Base-by-base conservation (phyloP, 2,329 filamentous ascomycete genomes). In the Colletotrichum sp. region DNA sequence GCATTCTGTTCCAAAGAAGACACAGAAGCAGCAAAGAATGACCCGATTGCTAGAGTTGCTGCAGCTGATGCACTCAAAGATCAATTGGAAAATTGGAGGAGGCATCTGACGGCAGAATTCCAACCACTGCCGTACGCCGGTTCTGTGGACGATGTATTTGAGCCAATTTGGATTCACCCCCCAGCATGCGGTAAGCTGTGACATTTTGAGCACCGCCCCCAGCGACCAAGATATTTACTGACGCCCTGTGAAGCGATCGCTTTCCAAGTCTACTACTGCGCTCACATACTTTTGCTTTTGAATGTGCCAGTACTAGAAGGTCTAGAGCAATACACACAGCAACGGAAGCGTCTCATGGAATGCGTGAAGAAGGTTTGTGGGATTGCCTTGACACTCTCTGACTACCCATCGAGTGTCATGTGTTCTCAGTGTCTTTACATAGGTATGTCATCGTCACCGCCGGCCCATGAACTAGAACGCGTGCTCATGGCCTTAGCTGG, bases 1-100 rank as follows among this genome's bases (percentile, higher is more conserved):
- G 90, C 92, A 72, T 93, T 90, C 80, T 89, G 89, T 63, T 90
- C 90, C 0, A 85, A 87, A 84, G 44, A 75, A 8, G 76, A 79
- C 10, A 71, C 62, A 0, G 68, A 77, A 30, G 71, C 32, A 6
- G 75, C 62, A 12, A 70, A 55, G 39, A 44, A 28, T 18, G 75
- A 74, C 55, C 85, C 89, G 21, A 87, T 90, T 28, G 85, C 66
- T 39, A 85, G 89, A 24, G 87, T 90, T 39, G 84, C 86, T 9
- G 84, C 86, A 64, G 88, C 86, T 0, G 86, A 87, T 72, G 85
- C 85, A 12, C 80, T 91, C 0, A 82, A 89, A 12, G 85, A 86
- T 36, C 86, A 88, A 79, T 80, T 91, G 6, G 85, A 88, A 24
- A 89, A 90, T 69, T 91, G 89, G 89, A 80, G 86, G 66, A 79